phyloP scores from a whole-genome alignment of 495 filamentous ascomycete genomes.

The Neurospora tetrasperma region DNA sequence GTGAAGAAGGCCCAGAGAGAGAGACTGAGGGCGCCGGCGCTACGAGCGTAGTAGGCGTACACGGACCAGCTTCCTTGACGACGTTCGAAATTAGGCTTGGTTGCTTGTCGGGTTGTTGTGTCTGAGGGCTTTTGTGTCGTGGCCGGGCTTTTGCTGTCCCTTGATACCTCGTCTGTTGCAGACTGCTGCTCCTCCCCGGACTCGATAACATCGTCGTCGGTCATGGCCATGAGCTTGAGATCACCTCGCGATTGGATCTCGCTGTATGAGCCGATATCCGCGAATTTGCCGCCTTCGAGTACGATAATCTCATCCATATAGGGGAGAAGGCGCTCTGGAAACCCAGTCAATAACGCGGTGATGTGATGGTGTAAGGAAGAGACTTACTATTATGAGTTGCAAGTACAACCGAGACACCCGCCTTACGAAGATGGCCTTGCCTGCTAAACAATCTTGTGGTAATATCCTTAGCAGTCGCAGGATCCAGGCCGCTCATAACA shows the following conservation, averaged over 20 bases:
- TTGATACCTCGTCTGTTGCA: background rate
- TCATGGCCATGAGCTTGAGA: background rate
- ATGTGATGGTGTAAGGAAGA: background rate
- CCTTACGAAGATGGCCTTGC: slow-evolving; percentile 16
- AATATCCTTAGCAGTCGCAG: slow-evolving; percentile 49
- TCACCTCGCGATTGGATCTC: background rate
- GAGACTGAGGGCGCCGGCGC: background rate
- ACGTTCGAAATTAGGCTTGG: background rate
- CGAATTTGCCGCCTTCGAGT: background rate
- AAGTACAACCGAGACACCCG: slow-evolving; percentile 15
- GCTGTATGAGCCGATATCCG: background rate
- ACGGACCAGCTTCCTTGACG: slow-evolving; percentile 4
- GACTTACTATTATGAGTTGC: slow-evolving; percentile 13
- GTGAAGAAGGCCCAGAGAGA: slow-evolving; percentile 5
- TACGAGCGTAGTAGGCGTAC: slow-evolving; percentile 7
- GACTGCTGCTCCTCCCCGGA: background rate
- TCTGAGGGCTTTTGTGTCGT: background rate
- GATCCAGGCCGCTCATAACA: slow-evolving; percentile 52
- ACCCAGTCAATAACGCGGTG: too few species aligned
- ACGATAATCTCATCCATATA: background rate
- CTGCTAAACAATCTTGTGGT: slow-evolving; percentile 42
- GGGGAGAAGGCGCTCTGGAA: background rate
- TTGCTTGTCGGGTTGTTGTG: background rate
- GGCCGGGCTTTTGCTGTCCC: background rate
- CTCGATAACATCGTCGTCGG: background rate